Conservation (phyloP, 345 rosid genomes). For the Eucalyptus guilfoylei region DNA sequence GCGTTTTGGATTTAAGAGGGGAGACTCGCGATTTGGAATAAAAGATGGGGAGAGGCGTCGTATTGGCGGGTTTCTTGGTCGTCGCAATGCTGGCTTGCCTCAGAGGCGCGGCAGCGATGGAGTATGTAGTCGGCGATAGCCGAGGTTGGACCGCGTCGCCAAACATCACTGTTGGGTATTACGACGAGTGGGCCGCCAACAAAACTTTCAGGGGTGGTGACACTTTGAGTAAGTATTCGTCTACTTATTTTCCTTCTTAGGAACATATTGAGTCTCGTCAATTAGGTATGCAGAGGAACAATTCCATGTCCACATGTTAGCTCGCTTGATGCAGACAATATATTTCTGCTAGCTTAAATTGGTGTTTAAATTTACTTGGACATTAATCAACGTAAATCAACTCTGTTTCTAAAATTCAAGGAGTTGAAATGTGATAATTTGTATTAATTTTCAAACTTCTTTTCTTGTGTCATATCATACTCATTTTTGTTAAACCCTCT, state of each 20-base stretch:
- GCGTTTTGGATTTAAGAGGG: background rate
- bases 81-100: background rate
- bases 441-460: background rate
- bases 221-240: background rate
- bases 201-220: constrained; percentile 6
- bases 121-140: background rate
- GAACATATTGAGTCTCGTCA: background rate
- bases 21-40: background rate
- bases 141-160: background rate
- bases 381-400: background rate
- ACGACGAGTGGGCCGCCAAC: constrained; percentile 2
- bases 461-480: background rate
- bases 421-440: background rate
- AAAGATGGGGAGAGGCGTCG: background rate
- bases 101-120: background rate
- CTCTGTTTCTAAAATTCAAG: background rate
- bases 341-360: background rate
- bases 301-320: background rate
- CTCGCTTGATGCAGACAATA: background rate
- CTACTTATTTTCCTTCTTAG: background rate
- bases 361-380: background rate
- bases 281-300: background rate
- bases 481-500: background rate
- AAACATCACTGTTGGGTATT: background rate
- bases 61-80: background rate